Evolutionary conservation across 106 monocot genomes (phyloP).

Genomic region (Vanilla planifolia): DNA sequence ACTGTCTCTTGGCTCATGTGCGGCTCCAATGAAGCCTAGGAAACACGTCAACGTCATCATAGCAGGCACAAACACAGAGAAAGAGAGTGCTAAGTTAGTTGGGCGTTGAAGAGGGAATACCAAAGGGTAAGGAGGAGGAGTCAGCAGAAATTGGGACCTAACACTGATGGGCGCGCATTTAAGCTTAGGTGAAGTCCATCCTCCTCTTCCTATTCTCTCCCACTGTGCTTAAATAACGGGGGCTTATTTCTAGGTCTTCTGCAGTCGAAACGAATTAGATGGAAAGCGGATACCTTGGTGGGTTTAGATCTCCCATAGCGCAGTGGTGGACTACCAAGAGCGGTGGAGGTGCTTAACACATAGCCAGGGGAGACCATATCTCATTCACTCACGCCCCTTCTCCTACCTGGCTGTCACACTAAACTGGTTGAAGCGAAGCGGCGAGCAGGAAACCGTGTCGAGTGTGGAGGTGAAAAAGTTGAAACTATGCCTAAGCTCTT

Average conservation of each 20-base stretch:
- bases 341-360: slow-evolving; percentile 2
- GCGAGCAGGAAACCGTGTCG: too few relatives aligned
- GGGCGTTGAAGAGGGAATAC: slow-evolving; percentile 10
- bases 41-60: background rate
- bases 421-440: too few relatives aligned
- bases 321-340: background rate
- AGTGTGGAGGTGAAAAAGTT: too few relatives aligned
- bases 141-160: slow-evolving; percentile 26
- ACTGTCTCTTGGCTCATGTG: slow-evolving; percentile 73
- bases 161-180: slow-evolving; percentile 11
- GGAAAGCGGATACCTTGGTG: background rate
- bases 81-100: background rate
- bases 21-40: slow-evolving; percentile 75
- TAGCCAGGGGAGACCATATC: too few relatives aligned
- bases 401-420: too few relatives aligned
- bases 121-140: slow-evolving; percentile 46
- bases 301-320: background rate
- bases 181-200: slow-evolving; percentile 8
- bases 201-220: background rate
- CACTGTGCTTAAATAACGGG: background rate
- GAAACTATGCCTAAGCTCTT: too few relatives aligned
- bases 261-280: too few relatives aligned
- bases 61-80: background rate
- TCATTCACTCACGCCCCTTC: too few relatives aligned
- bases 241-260: background rate